phyloP scores from a whole-genome alignment of 805 yeast species.

The Saturnispora besseyi region DNA sequence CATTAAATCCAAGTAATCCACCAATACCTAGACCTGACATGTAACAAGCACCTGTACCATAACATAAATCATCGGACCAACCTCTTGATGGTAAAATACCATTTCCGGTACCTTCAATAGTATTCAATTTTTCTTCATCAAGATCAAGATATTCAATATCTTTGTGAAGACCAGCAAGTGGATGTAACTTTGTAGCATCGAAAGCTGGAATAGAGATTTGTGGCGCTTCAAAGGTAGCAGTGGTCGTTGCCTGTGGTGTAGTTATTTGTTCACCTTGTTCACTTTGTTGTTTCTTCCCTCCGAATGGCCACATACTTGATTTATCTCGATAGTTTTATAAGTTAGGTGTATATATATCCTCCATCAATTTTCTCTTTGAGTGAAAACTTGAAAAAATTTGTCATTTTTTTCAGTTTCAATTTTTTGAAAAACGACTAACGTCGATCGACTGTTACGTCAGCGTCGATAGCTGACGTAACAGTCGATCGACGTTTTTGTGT shows the following conservation, averaged over 20 bases:
- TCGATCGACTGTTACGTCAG: neutral
- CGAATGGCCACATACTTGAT: slow-evolving; percentile 16
- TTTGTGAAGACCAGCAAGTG: slow-evolving; percentile 84
- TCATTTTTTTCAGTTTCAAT: too few species aligned
- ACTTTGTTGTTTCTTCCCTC: slow-evolving; percentile 9
- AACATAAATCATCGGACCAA: slow-evolving; percentile 95
- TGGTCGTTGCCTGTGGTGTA: neutral
- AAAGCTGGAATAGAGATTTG: slow-evolving; percentile 28
- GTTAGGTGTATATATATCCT: neutral
- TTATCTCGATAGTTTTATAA: neutral
- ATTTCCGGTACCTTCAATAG: slow-evolving; percentile 72
- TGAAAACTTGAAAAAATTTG: neutral
- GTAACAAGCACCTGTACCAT: slow-evolving; percentile 95
- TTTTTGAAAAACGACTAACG: neutral
- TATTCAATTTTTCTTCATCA: slow-evolving; percentile 69
- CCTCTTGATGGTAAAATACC: slow-evolving; percentile 94
- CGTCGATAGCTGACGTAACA: neutral
- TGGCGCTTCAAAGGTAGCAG: slow-evolving; percentile 8
- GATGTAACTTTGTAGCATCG: slow-evolving; percentile 73
- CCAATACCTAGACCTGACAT: slow-evolving; percentile 80
- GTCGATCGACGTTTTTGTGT: neutral
- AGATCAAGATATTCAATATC: slow-evolving; percentile 86
- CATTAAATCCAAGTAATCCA: slow-evolving; percentile 80
- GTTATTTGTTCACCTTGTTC: neutral
- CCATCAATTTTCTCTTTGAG: neutral